phyloP scores from a whole-genome alignment of 1,139 yeast genomes.

The Candida labiduridarum region DNA sequence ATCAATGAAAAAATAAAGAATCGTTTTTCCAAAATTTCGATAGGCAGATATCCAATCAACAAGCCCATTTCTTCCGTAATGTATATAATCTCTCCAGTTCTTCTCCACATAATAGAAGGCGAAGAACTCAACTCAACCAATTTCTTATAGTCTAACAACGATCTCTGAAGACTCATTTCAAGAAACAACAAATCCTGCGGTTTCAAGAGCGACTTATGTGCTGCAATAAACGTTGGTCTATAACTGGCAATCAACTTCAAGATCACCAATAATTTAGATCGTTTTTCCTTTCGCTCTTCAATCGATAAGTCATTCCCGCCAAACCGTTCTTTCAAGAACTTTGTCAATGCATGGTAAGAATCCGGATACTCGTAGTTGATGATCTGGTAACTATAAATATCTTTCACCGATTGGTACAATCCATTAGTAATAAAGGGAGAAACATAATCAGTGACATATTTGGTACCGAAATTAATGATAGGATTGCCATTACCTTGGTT shows the following conservation, averaged over 20 bases:
- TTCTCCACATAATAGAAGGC: constrained; percentile 76
- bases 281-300: constrained; percentile 37
- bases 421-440: constrained; percentile 63
- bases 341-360: constrained; percentile 64
- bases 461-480: constrained; percentile 12
- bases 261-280: constrained; percentile 52
- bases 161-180: constrained; percentile 70
- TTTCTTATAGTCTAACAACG: constrained; percentile 65
- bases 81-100: constrained; percentile 77
- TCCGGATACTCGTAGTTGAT: constrained; percentile 67
- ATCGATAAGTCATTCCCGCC: constrained; percentile 37
- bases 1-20: constrained; percentile 54
- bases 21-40: constrained; percentile 52
- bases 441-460: constrained; percentile 31
- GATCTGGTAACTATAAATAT: constrained; percentile 57
- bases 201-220: constrained; percentile 62
- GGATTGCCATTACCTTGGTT: constrained; percentile 10
- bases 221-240: constrained; percentile 73
- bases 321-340: constrained; percentile 57
- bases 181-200: constrained; percentile 68
- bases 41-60: constrained; percentile 56
- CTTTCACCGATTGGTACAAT: constrained; percentile 63
- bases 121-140: constrained; percentile 59
- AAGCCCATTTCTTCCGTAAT: constrained; percentile 68
- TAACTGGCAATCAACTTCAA: constrained; percentile 70